These are phyloP conservation scores for Kingdonia uniflora DNA, from an alignment of 164 flowering plant species.

Conservation along the genomic window DNA sequence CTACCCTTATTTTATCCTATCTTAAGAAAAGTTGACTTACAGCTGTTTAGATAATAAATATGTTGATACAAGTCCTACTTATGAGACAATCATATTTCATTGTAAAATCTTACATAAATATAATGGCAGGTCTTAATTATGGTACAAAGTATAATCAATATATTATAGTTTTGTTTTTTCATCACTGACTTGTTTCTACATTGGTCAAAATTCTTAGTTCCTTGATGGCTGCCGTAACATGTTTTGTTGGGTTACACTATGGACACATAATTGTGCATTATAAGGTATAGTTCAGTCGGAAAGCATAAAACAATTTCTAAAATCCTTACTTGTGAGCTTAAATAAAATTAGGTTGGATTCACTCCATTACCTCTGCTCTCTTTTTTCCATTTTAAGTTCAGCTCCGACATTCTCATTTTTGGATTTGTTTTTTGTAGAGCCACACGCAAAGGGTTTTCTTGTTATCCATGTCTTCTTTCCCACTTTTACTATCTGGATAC, in stretches of 20 bases:
- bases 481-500: constrained; percentile 40
- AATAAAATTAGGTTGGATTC: neutral
- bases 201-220: constrained; percentile 36
- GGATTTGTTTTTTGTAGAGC: constrained; percentile 25
- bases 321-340: no score
- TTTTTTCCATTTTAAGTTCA: no score
- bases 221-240: constrained; percentile 61
- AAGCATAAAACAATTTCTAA: no score
- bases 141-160: no score
- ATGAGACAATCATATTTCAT: no score
- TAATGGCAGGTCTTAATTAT: no score
- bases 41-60: no score
- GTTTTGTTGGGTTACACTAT: constrained; percentile 61
- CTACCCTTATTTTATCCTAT: no score
- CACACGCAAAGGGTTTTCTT: constrained; percentile 30
- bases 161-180: neutral
- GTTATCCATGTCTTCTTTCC: constrained; percentile 40
- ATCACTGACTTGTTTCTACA: constrained; percentile 5
- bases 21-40: no score
- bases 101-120: no score
- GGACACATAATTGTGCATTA: constrained; percentile 55
- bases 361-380: no score
- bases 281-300: constrained; percentile 36
- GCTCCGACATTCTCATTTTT: neutral
- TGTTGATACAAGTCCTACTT: no score